Conservation (phyloP, 352 stramenopile genomes). For the Phytopythium aichiense region DNA sequence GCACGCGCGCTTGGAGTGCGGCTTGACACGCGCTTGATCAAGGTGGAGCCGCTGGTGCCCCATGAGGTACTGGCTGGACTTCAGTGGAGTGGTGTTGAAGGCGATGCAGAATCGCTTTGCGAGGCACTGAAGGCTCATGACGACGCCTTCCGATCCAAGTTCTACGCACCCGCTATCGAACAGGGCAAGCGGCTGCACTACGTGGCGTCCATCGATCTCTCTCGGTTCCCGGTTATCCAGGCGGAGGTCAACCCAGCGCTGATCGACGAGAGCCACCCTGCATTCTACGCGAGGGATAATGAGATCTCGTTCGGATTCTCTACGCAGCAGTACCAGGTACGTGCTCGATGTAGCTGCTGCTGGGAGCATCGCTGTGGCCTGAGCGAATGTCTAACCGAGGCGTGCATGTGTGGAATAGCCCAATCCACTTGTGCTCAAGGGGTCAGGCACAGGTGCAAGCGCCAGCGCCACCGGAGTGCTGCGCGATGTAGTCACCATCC, state of each 20-base stretch:
- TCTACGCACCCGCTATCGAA: conserved; percentile 35
- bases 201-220: conserved; percentile 62
- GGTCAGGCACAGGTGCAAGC: conserved; percentile 49
- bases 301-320: conserved; percentile 72
- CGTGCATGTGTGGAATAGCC: conserved; percentile 13
- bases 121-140: conserved; percentile 50
- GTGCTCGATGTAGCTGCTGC: not conserved
- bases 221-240: conserved; percentile 39
- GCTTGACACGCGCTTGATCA: conserved; percentile 41
- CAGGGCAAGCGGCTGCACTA: conserved; percentile 58
- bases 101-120: conserved; percentile 44
- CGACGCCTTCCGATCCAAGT: conserved; percentile 48
- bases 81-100: conserved; percentile 32
- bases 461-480: conserved; percentile 71
- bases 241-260: conserved; percentile 49
- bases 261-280: conserved; percentile 56
- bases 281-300: conserved; percentile 57
- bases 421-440: conserved; percentile 65
- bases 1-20: conserved; percentile 54
- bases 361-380: not conserved
- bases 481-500: conserved; percentile 70
- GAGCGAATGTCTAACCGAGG: not conserved
- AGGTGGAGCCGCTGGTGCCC: conserved; percentile 52
- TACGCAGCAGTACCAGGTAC: conserved; percentile 61
- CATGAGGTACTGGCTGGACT: conserved; percentile 37